A percentile compares a stretch with the other conserved stretches of the same genome.
Conservation (phyloP, 1,284 basidiomycete species). For the Marasmius oreades region DNA sequence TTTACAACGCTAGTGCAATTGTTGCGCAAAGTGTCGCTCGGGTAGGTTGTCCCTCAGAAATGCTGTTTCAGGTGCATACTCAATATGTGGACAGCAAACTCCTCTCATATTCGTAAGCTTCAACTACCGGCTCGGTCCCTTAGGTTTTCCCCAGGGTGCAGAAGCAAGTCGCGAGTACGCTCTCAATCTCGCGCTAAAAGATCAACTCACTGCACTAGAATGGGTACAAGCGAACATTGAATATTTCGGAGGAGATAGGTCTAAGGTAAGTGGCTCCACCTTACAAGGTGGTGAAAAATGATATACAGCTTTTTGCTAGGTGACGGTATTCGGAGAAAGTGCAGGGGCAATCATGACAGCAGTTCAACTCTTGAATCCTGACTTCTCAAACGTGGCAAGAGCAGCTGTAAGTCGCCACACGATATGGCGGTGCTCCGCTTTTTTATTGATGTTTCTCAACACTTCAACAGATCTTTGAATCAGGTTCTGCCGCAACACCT, state of each 20-base stretch:
- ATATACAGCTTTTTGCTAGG: constrained; percentile 22
- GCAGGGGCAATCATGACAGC: constrained; percentile 47
- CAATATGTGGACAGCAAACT: not conserved
- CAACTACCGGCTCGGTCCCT: constrained; percentile 9
- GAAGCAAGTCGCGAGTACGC: constrained; percentile 27
- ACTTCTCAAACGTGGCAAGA: constrained; percentile 34
- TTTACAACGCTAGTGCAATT: constrained; percentile 4
- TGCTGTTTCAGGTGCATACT: not conserved
- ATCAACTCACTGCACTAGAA: constrained; percentile 30
- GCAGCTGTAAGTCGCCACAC: constrained; percentile 35
- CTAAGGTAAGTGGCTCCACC: constrained; percentile 1
- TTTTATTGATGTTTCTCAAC: not conserved
- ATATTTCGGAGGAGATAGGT: constrained; percentile 36
- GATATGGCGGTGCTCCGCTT: not conserved
- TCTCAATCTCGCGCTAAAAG: constrained; percentile 34
- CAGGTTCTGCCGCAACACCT: constrained; percentile 34
- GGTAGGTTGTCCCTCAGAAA: not conserved
- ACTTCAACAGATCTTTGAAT: constrained; percentile 39
- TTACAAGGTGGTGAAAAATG: not conserved
- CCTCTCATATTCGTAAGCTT: constrained; percentile 6
- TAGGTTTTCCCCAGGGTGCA: constrained; percentile 18
- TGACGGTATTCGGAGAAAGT: constrained; percentile 53
- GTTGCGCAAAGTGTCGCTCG: constrained; percentile 1
- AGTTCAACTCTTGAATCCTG: constrained; percentile 39
- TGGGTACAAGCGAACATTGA: constrained; percentile 37